Evolutionary conservation across 2,329 filamentous ascomycete genomes (phyloP).

Genomic region (Zarea fungicola): DNA sequence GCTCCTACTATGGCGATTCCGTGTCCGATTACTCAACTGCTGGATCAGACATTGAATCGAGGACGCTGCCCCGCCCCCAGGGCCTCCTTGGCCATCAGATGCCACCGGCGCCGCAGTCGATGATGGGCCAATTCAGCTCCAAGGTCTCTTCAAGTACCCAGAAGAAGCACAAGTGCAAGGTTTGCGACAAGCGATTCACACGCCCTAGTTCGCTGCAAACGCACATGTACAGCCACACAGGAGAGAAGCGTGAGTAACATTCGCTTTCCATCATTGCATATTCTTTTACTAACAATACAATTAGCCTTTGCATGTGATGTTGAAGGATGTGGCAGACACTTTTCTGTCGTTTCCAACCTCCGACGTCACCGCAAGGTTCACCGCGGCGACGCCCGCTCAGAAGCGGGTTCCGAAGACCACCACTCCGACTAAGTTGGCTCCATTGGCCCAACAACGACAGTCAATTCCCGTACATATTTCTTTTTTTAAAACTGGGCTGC

Average conservation of each 20-base stretch:
- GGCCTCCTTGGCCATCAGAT: slow-evolving; percentile 55
- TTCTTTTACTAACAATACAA: slow-evolving; percentile 7
- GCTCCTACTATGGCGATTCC: slow-evolving; percentile 78
- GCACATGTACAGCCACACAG: slow-evolving; percentile 98
- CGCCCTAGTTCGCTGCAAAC: slow-evolving; percentile 91
- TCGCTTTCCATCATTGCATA: background rate
- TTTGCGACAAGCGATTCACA: slow-evolving; percentile 96
- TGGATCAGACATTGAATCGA: slow-evolving; percentile 79
- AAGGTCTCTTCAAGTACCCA: slow-evolving; percentile 93
- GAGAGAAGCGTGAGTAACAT: slow-evolving; percentile 82
- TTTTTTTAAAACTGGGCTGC: too few species aligned
- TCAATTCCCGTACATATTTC: background rate
- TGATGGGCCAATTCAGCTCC: slow-evolving; percentile 98
- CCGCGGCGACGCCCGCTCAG: slow-evolving; percentile 60
- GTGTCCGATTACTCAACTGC: slow-evolving; percentile 91
- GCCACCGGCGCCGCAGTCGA: slow-evolving; percentile 84
- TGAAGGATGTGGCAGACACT: slow-evolving; percentile 89
- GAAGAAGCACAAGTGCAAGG: slow-evolving; percentile 99
- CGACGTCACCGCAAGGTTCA: slow-evolving; percentile 95
- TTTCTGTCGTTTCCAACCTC: slow-evolving; percentile 95
- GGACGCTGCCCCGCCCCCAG: slow-evolving; percentile 77
- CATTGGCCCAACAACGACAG: background rate
- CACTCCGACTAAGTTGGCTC: slow-evolving; percentile 46
- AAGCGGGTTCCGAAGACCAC: slow-evolving; percentile 59
- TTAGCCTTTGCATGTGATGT: slow-evolving; percentile 90